Percentiles rank a stretch among this genome's conserved stretches.
Conservation (phyloP, 306 rosid genomes). For the Oemleria cerasiformis region DNA sequence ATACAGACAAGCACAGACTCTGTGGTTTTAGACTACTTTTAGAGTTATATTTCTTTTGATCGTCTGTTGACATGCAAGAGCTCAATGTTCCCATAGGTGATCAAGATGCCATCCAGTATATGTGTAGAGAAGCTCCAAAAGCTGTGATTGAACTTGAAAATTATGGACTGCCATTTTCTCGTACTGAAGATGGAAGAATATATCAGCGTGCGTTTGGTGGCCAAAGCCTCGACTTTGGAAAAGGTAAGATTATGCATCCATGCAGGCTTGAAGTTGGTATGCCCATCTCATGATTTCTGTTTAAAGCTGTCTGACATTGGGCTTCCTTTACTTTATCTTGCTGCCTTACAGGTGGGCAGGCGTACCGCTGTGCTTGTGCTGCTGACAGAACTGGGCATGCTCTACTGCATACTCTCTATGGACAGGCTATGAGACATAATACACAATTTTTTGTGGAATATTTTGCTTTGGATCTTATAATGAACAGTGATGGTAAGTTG, state of each 20-base stretch:
- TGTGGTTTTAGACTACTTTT: slow-evolving; percentile 2
- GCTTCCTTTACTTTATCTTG: slow-evolving; percentile 21
- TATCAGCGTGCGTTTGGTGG: slow-evolving; percentile 98
- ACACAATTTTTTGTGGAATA: slow-evolving; percentile 89
- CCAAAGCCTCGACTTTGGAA: slow-evolving; percentile 90
- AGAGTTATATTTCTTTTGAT: slow-evolving; percentile 5
- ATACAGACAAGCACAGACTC: not conserved
- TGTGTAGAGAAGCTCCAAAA: slow-evolving; percentile 97
- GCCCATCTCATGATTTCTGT: slow-evolving; percentile 3
- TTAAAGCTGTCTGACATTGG: slow-evolving; percentile 23
- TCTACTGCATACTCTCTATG: slow-evolving; percentile 79
- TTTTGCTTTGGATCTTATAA: slow-evolving; percentile 79
- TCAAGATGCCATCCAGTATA: slow-evolving; percentile 95
- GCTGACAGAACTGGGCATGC: slow-evolving; percentile 98
- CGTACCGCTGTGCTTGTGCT: slow-evolving; percentile 95
- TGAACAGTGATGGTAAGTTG: slow-evolving; percentile 73
- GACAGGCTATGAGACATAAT: slow-evolving; percentile 88
- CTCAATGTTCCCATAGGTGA: slow-evolving; percentile 53
- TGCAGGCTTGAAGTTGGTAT: slow-evolving; percentile 13
- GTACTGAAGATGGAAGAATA: slow-evolving; percentile 85
- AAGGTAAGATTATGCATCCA: slow-evolving; percentile 43
- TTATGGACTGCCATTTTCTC: slow-evolving; percentile 86
- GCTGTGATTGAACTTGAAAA: slow-evolving; percentile 91
- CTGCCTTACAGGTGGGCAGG: slow-evolving; percentile 72
- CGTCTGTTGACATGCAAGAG: slow-evolving; percentile 16